A percentile compares a stretch with the other conserved stretches of the same genome.
These are phyloP conservation scores for Rosa hybrid DNA, from an alignment of 331 rosid species.

Conservation along the genomic window DNA sequence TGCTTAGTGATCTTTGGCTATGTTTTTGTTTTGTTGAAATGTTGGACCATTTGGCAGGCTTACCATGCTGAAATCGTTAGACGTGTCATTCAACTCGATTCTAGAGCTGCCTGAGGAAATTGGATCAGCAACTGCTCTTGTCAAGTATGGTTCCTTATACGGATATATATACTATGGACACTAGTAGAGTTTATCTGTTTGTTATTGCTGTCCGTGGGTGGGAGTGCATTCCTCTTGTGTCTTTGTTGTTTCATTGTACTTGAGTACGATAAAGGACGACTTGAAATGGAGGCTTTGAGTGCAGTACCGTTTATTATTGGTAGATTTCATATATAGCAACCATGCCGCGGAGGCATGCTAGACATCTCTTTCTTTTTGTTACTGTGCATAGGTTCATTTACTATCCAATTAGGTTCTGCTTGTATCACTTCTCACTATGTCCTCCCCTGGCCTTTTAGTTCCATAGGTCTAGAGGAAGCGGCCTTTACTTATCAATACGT, in stretches of 20 bases:
- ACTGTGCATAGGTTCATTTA: background rate
- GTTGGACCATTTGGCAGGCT: constrained; percentile 47
- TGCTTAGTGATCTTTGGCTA: background rate
- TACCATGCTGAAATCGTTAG: constrained; percentile 64
- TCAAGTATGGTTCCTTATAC: constrained; percentile 54
- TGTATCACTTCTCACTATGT: background rate
- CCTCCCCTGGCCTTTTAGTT: background rate
- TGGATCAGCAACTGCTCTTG: constrained; percentile 76
- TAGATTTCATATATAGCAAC: background rate
- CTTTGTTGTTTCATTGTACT: too few relatives aligned
- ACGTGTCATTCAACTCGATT: constrained; percentile 67
- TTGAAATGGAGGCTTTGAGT: background rate
- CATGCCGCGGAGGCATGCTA: background rate
- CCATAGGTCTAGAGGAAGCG: background rate
- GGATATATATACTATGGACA: background rate
- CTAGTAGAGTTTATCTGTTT: background rate
- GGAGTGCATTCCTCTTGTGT: too few relatives aligned
- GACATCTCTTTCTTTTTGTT: background rate
- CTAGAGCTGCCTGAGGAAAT: constrained; percentile 65
- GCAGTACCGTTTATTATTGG: background rate
- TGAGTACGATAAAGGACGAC: too few relatives aligned
- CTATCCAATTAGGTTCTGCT: background rate
- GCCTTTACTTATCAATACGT: background rate
- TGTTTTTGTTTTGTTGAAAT: background rate
- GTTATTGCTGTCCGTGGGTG: too few relatives aligned